phyloP scores from a whole-genome alignment of 495 filamentous ascomycete species.

The Xylaria curta region DNA sequence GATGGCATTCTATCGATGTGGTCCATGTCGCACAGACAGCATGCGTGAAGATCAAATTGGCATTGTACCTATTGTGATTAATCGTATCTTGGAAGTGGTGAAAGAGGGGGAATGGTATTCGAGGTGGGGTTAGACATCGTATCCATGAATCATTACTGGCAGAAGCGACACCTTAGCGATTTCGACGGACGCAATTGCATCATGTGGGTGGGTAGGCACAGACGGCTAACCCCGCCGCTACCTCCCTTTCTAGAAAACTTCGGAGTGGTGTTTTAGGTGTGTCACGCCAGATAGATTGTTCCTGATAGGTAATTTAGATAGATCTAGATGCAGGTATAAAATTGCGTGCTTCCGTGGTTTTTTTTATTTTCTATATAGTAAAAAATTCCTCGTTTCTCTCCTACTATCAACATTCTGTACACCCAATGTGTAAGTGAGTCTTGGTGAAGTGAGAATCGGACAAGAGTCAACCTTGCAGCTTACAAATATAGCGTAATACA shows the following conservation, averaged over 20 bases:
- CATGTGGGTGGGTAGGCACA: background rate
- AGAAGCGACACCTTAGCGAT: background rate
- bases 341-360: background rate
- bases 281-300: background rate
- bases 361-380: no score
- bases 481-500: background rate
- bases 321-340: background rate
- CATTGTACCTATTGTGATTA: background rate
- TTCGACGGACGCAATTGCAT: slow-evolving; percentile 1
- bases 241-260: background rate
- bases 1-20: background rate
- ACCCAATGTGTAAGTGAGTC: background rate
- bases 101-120: background rate
- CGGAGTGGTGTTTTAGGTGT: background rate
- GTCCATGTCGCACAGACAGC: background rate
- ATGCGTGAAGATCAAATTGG: background rate
- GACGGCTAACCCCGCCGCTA: slow-evolving; percentile 3
- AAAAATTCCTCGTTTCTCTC: background rate
- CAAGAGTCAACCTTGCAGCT: background rate
- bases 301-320: background rate
- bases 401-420: no score
- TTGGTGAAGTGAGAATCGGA: background rate
- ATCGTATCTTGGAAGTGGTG: background rate
- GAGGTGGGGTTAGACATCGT: background rate
- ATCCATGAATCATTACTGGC: background rate